Evolutionary conservation across 2,329 filamentous ascomycete species (phyloP).

Genomic region (Kalaharituber pfeilii): DNA sequence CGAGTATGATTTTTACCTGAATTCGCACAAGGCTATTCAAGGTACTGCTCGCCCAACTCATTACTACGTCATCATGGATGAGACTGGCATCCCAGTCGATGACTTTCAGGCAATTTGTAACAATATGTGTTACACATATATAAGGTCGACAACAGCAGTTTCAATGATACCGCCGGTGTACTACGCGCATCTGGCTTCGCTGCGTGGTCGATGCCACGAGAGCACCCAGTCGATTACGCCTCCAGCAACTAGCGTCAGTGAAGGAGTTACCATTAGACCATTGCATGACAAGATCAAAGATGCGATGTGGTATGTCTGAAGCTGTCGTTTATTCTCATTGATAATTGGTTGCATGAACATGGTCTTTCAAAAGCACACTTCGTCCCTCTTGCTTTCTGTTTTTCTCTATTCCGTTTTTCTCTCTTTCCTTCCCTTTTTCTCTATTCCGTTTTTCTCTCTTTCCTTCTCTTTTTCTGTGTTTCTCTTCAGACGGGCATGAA

Average conservation of each 20-base stretch:
- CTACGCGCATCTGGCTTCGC: constrained; percentile 77
- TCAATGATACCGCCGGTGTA: constrained; percentile 71
- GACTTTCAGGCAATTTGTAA: constrained; percentile 78
- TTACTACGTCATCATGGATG: constrained; percentile 77
- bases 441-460: too few relatives aligned
- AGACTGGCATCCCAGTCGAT: constrained; percentile 48
- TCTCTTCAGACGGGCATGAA: neutral
- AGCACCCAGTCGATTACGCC: too few relatives aligned
- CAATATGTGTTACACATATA: constrained; percentile 86
- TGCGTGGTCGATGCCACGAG: neutral
- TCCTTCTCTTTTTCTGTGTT: too few relatives aligned
- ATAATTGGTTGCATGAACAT: too few relatives aligned
- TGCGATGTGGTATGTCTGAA: constrained; percentile 18
- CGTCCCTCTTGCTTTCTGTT: too few relatives aligned
- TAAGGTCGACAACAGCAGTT: constrained; percentile 78
- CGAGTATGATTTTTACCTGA: constrained; percentile 73
- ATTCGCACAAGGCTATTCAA: constrained; percentile 64
- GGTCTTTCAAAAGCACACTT: too few relatives aligned
- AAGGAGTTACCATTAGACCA: constrained; percentile 7
- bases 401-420: too few relatives aligned
- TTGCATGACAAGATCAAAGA: constrained; percentile 14
- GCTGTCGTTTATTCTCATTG: too few relatives aligned
- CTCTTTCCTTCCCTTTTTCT: too few relatives aligned
- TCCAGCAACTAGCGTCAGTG: neutral
- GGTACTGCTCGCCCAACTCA: constrained; percentile 84